Percentiles rank a stretch among this genome's conserved stretches.
Conservation (phyloP, 129 eudicot species). For the Lactuca sativa region DNA sequence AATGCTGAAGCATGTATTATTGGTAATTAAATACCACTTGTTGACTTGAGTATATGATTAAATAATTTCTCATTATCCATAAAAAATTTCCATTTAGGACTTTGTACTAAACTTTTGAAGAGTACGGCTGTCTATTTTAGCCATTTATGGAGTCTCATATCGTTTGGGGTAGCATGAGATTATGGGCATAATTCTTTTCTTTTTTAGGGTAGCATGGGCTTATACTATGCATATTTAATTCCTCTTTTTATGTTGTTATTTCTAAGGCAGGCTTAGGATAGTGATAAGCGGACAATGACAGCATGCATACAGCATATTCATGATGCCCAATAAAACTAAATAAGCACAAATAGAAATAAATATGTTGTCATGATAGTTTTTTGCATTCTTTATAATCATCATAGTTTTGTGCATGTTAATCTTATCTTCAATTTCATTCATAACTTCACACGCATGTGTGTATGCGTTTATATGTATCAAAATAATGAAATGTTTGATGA, state of each 20-base stretch:
- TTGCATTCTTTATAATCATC: background rate
- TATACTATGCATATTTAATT: background rate
- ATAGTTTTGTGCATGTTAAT: background rate
- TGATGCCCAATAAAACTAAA: background rate
- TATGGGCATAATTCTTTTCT: background rate
- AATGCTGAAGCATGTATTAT: background rate
- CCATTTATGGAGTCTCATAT: background rate
- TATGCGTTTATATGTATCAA: background rate
- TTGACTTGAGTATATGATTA: background rate
- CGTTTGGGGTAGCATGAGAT: background rate
- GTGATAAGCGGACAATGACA: background rate
- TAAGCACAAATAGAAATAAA: background rate
- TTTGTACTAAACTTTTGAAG: background rate
- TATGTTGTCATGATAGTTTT: background rate
- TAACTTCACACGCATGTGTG: background rate
- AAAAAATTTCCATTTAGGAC: background rate
- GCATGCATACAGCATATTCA: background rate
- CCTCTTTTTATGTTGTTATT: background rate
- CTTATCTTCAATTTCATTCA: background rate
- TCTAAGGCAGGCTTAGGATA: background rate
- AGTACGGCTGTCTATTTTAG: background rate
- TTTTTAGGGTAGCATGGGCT: slow-evolving; percentile 1
- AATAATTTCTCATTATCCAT: background rate
- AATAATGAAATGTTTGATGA: background rate
- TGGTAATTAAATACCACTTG: background rate